Percentiles rank a stretch among this genome's conserved stretches.
Conservation (phyloP, 106 monocot genomes). For the Dioscorea dumetorum region DNA sequence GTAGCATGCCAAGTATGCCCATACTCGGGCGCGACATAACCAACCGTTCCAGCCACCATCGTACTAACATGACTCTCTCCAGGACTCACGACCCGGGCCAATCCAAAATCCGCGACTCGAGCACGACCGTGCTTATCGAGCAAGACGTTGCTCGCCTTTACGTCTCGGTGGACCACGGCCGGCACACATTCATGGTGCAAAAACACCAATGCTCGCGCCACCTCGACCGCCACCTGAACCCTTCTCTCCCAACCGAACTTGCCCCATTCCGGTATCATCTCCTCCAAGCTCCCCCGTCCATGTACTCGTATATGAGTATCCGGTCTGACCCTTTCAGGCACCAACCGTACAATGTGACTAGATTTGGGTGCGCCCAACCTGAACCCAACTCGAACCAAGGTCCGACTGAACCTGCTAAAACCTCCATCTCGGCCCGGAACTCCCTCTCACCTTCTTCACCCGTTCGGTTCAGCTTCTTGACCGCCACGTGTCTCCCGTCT, state of each 20-base stretch:
- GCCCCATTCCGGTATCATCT: constrained; percentile 35
- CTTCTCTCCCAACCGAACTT: constrained; percentile 30
- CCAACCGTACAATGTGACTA: constrained; percentile 67
- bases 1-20: constrained; percentile 63
- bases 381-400: constrained; percentile 1
- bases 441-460: constrained; percentile 50
- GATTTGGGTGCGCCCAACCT: constrained; percentile 60
- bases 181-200: constrained; percentile 77
- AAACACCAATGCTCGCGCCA: constrained; percentile 59
- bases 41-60: constrained; percentile 78
- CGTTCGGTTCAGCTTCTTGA: constrained; percentile 50
- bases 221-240: constrained; percentile 43
- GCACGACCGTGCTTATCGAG: constrained; percentile 44
- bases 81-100: constrained; percentile 45
- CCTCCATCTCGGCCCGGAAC: constrained; percentile 78
- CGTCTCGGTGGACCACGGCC: constrained; percentile 86
- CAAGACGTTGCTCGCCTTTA: constrained; percentile 89
- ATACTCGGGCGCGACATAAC: constrained; percentile 92
- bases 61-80: constrained; percentile 81
- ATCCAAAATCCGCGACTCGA: constrained; percentile 72
- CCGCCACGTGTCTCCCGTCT: constrained; percentile 61
- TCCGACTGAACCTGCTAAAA: constrained; percentile 15
- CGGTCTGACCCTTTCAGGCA: constrained; percentile 51
- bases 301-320: constrained; percentile 72
- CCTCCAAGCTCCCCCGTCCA: constrained; percentile 79